Percentiles rank a stretch among this genome's conserved stretches.
phyloP scores from a whole-genome alignment of 176 grass and related monocot genomes.

The Oryza longistaminata region DNA sequence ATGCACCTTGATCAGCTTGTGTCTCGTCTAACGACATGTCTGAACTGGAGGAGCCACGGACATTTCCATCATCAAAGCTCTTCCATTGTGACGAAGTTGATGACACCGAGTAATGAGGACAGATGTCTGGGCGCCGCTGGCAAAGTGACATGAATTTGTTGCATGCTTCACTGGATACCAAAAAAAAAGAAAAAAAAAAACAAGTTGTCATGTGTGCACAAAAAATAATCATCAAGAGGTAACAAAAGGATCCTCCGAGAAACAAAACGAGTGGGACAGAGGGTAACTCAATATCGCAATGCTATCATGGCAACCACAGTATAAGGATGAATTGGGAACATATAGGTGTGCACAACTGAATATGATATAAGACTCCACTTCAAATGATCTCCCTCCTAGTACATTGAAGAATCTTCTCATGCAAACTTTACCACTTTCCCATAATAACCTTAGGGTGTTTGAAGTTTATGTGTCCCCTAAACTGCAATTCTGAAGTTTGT shows the following conservation, averaged over 20 bases:
- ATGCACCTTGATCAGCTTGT: slow-evolving; percentile 42
- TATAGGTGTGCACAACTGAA: neutral
- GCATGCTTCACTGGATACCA: slow-evolving; percentile 83
- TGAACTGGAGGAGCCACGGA: slow-evolving; percentile 78
- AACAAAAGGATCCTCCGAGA: slow-evolving; percentile 29
- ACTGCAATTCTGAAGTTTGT: neutral
- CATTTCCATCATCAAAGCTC: slow-evolving; percentile 59
- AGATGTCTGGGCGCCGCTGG: slow-evolving; percentile 71
- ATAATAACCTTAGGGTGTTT: neutral
- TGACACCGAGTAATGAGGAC: slow-evolving; percentile 41
- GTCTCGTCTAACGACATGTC: slow-evolving; percentile 95
- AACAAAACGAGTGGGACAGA: slow-evolving; percentile 13
- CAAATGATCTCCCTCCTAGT: slow-evolving; percentile 30
- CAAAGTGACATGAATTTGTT: slow-evolving; percentile 83
- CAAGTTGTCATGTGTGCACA: slow-evolving; percentile 26
- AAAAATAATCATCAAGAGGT: slow-evolving; percentile 15
- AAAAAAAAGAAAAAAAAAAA: slow-evolving; percentile 39
- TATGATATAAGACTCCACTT: slow-evolving; percentile 4
- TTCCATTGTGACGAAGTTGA: slow-evolving; percentile 55
- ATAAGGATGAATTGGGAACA: slow-evolving; percentile 1
- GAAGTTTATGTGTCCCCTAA: neutral
- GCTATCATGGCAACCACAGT: slow-evolving; percentile 5
- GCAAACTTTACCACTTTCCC: slow-evolving; percentile 30
- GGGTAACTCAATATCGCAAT: slow-evolving; percentile 9
- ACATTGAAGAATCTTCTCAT: neutral